A percentile compares a stretch with the other conserved stretches of the same genome.
phyloP scores from a whole-genome alignment of 805 yeast genomes.

The Candida andamanensis region DNA sequence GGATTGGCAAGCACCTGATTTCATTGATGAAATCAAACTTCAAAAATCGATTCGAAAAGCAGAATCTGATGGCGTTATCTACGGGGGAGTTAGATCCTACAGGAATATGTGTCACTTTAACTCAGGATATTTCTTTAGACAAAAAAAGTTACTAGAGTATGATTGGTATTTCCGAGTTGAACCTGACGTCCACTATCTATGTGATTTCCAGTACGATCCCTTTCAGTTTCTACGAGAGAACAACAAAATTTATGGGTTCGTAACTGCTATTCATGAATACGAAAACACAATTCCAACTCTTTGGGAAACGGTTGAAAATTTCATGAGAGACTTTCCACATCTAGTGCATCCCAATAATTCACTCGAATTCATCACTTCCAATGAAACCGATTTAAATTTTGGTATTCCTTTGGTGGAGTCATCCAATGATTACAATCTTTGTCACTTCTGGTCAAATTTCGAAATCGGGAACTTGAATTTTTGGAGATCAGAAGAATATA shows the following conservation, averaged over 20 bases:
- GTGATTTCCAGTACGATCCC: constrained; percentile 56
- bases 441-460: constrained; percentile 65
- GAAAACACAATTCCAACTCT: constrained; percentile 49
- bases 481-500: constrained; percentile 43
- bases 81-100: constrained; percentile 48
- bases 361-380: constrained; percentile 41
- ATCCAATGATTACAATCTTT: constrained; percentile 43
- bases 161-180: constrained; percentile 61
- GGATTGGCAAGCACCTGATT: constrained; percentile 39
- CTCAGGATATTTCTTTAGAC: constrained; percentile 54
- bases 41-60: constrained; percentile 20
- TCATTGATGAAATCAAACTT: constrained; percentile 27
- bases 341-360: constrained; percentile 45
- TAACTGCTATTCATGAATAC: constrained; percentile 46
- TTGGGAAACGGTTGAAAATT: constrained; percentile 45
- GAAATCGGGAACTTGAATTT: constrained; percentile 52
- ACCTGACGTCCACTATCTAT: constrained; percentile 50
- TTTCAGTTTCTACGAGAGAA: constrained; percentile 38
- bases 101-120: constrained; percentile 72
- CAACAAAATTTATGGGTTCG: constrained; percentile 47
- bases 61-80: constrained; percentile 22
- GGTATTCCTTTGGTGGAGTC: constrained; percentile 11
- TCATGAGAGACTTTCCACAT: constrained; percentile 42
- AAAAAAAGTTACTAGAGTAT: constrained; percentile 40
- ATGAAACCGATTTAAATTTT: constrained; percentile 28